Evolutionary conservation across 345 rosid species (phyloP).

Genomic region (Psidium friedrichsthalianum): DNA sequence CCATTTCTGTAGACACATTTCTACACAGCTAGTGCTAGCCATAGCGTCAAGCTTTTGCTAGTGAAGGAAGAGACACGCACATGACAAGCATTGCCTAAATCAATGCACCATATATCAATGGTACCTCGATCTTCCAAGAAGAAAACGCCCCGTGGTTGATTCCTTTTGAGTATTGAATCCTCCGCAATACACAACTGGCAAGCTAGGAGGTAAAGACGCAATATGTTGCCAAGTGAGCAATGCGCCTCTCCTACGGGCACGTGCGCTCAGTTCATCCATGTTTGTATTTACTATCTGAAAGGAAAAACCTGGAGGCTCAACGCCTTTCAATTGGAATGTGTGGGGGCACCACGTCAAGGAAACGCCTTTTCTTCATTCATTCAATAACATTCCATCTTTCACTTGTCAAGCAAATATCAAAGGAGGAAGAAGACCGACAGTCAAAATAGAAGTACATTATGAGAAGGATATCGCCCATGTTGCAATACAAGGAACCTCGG

Average conservation of each 20-base stretch:
- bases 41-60: not conserved
- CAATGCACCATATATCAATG: not conserved
- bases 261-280: conserved; percentile 85
- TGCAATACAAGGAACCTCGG: conserved; percentile 74
- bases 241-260: conserved; percentile 97
- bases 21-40: not conserved
- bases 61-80: not conserved
- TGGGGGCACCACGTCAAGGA: conserved; percentile 75
- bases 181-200: conserved; percentile 90
- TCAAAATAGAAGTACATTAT: not conserved
- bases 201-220: conserved; percentile 92
- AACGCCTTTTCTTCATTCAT: conserved; percentile 7
- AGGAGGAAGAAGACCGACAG: not conserved
- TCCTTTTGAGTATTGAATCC: conserved; percentile 96
- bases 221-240: conserved; percentile 99
- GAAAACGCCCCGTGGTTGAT: conserved; percentile 90
- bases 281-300: conserved; percentile 94
- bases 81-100: not conserved
- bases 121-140: conserved; percentile 94
- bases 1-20: not conserved
- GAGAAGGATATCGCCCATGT: conserved; percentile 97
- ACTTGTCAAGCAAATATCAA: not conserved
- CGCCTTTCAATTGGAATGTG: conserved; percentile 92
- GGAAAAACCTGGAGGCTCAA: conserved; percentile 89
- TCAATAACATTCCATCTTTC: not conserved